phyloP scores from a whole-genome alignment of 345 rosid species.

The Psidium friedrichsthalianum region DNA sequence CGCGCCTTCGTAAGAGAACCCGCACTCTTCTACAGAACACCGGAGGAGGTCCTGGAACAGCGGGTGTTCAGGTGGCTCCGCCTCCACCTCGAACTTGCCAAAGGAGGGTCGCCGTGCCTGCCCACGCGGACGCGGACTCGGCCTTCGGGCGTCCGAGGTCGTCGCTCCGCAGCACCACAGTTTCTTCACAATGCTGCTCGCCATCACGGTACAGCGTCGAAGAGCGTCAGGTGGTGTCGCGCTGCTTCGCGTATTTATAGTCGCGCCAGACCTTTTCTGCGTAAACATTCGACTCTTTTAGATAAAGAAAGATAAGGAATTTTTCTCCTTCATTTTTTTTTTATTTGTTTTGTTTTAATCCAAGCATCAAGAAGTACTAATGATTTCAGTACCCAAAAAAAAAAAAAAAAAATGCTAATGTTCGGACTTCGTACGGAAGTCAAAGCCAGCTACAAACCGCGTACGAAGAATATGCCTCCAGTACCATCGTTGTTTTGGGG shows the following conservation, averaged over 20 bases:
- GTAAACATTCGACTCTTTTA: not conserved
- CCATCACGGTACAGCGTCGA: not conserved
- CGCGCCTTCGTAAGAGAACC: constrained; percentile 36
- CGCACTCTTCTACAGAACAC: constrained; percentile 35
- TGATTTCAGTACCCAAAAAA: no score
- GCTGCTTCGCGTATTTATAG: not conserved
- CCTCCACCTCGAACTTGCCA: constrained; percentile 35
- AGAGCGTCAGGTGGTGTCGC: not conserved
- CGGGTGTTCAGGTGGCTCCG: constrained; percentile 37
- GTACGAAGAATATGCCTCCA: not conserved
- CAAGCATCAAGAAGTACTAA: not conserved
- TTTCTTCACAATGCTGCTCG: constrained; percentile 26
- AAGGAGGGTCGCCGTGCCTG: constrained; percentile 11
- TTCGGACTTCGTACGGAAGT: not conserved
- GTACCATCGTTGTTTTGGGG: not conserved
- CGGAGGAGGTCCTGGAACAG: constrained; percentile 29
- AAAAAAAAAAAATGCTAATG: not conserved
- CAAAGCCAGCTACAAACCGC: not conserved
- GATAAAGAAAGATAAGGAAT: not conserved
- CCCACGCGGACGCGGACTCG: constrained; percentile 35
- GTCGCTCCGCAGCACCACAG: constrained; percentile 31
- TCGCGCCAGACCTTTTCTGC: not conserved
- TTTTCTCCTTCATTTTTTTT: not conserved
- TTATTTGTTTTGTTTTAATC: not conserved
- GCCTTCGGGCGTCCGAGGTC: constrained; percentile 13